Base-by-base conservation (phyloP, 2,329 filamentous ascomycete species). In the Epichloe amarillans region DNA sequence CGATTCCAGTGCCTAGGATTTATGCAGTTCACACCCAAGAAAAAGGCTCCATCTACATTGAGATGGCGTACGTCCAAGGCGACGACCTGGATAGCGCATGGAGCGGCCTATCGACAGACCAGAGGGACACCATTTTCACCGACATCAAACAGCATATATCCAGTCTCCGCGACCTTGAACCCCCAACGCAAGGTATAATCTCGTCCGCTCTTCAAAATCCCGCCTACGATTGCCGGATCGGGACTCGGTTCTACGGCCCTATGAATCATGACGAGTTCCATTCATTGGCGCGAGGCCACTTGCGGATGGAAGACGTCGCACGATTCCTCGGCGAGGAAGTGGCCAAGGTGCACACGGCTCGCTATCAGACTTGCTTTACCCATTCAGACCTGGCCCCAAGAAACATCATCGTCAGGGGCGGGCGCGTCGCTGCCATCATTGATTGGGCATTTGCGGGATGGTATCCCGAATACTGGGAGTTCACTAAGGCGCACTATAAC, bases 401-500 rank as follows among this genome's bases (percentile, higher is more conserved):
- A 37, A 64, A 64, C 44, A 62, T 64, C 19, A 60, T 65, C 3
- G 57, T 64, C 5, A 53, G 52, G 5, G 30, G 50, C 7, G 58
- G 59, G 10, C 60, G 55, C 17, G 52, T 65, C 5, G 57, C 52
- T 43, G 61, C 59, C 4, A 58, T 64, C n/a, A 57, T 66, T 40
- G 62, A 65, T 47, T 65, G 61, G 61, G 62, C 38, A 4, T 62
- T 61, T 55, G 52, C 67, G 3, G 67, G 67, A 50, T 66, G 63
- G 60, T 64, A 64, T 52, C 63, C 62, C 1, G 62, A 64, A 48
- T 64, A 64, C 52, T 65, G 60, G 62, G 62, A 64, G 50, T 56
- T 50, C 33, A 52, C 46, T 5, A 64, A 58, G 56, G 58, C 57
- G 43, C 56, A 63, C 52, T 64, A 58, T 36, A 54, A 56, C 51